phyloP scores from a whole-genome alignment of 305 asterid genomes.

The Solanum aculeatissimum region DNA sequence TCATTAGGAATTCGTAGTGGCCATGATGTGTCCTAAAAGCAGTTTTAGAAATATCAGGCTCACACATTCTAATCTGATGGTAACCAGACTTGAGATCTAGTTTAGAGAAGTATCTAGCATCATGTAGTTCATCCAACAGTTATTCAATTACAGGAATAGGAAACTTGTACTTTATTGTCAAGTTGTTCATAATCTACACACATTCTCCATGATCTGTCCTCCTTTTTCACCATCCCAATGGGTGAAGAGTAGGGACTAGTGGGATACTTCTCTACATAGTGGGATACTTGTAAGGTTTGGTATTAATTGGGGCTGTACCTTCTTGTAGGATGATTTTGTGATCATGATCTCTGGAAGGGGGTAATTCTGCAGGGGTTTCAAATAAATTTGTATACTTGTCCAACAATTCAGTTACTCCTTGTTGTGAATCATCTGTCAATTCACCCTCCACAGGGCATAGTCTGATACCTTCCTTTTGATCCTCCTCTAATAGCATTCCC shows the following conservation, averaged over 20 bases:
- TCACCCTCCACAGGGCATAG: neutral
- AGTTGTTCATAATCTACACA: neutral
- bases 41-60: neutral
- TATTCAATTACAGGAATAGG: neutral
- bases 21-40: neutral
- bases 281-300: neutral
- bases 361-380: neutral
- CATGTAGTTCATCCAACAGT: neutral
- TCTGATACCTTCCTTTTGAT: neutral
- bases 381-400: neutral
- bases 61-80: neutral
- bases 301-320: neutral
- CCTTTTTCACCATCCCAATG: neutral
- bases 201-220: neutral
- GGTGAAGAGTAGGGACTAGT: neutral
- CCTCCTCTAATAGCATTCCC: neutral
- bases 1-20: neutral
- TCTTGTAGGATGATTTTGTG: neutral
- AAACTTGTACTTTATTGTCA: neutral
- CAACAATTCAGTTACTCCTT: neutral
- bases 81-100: neutral
- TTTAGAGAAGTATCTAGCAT: neutral
- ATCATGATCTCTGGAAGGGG: neutral
- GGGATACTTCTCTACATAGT: neutral
- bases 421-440: too few species aligned